A percentile compares a stretch with the other conserved stretches of the same genome.
These are phyloP conservation scores for Glycine tomentella DNA, from an alignment of 306 rosid species.

Conservation along the genomic window DNA sequence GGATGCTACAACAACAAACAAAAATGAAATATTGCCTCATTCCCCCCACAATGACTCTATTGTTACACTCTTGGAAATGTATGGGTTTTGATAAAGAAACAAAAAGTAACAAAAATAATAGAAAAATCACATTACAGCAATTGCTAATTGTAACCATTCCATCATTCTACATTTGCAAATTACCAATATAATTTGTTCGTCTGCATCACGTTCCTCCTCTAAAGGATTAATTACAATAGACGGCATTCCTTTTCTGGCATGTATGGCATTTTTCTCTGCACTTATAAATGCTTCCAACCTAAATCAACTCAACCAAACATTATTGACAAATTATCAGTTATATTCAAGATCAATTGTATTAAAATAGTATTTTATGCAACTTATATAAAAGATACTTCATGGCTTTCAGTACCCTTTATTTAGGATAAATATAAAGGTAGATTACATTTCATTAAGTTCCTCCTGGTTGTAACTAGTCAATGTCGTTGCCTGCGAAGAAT, in stretches of 20 bases:
- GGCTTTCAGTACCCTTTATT: conserved; percentile 18
- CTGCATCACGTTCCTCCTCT: conserved; percentile 59
- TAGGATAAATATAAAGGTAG: conserved; percentile 36
- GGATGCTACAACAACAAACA: conserved; percentile 33
- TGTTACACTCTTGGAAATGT: conserved; percentile 30
- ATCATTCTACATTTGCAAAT: conserved; percentile 32
- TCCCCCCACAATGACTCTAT: conserved; percentile 1
- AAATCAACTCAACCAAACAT: conserved; percentile 54
- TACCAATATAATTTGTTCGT: conserved; percentile 81
- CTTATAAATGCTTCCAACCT: conserved; percentile 92
- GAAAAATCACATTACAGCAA: conserved; percentile 31
- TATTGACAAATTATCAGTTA: conserved; percentile 34
- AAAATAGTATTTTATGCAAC: not conserved
- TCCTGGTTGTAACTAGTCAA: conserved; percentile 60
- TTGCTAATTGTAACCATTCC: conserved; percentile 30
- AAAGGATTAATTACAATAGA: conserved; percentile 51
- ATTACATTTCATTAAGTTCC: conserved; percentile 82
- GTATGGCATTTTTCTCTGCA: conserved; percentile 69
- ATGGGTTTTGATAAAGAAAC: conserved; percentile 27
- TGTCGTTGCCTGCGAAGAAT: conserved; percentile 23
- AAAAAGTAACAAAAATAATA: conserved; percentile 29
- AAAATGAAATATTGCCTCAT: conserved; percentile 6
- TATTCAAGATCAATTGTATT: conserved; percentile 21
- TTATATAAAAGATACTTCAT: conserved; percentile 16
- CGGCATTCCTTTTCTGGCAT: conserved; percentile 48